Percentiles rank a stretch among this genome's conserved stretches.
These are phyloP conservation scores for Termitomyces sp. DNA, from an alignment of 768 basidiomycete species.

Conservation along the genomic window DNA sequence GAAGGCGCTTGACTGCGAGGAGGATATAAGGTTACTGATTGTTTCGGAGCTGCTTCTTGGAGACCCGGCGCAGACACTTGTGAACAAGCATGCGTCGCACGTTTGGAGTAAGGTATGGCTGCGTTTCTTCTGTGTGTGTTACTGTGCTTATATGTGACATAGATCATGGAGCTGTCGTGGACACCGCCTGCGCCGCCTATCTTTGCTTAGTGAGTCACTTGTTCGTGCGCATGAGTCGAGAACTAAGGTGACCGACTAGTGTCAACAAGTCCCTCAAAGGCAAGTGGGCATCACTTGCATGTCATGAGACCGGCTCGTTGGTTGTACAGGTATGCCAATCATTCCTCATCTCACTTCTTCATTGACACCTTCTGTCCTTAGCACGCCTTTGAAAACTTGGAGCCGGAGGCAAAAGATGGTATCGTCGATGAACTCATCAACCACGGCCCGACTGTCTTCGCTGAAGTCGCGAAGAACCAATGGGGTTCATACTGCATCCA, in stretches of 20 bases:
- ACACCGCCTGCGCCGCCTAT: slow-evolving; percentile 84
- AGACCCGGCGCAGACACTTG: slow-evolving; percentile 80
- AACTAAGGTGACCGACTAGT: slow-evolving; percentile 29
- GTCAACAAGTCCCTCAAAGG: slow-evolving; percentile 86
- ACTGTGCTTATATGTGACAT: not conserved
- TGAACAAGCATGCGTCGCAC: slow-evolving; percentile 88
- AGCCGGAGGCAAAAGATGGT: slow-evolving; percentile 68
- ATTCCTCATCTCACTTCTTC: not conserved
- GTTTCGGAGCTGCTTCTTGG: slow-evolving; percentile 81
- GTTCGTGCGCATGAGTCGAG: not conserved
- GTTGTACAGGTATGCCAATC: slow-evolving; percentile 64
- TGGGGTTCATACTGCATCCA: slow-evolving; percentile 89
- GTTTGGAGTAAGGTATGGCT: slow-evolving; percentile 80
- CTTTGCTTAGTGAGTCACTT: slow-evolving; percentile 65
- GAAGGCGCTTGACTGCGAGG: slow-evolving; percentile 87
- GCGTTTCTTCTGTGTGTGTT: no score
- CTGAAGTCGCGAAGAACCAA: slow-evolving; percentile 79
- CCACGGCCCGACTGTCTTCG: slow-evolving; percentile 60
- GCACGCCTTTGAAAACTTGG: no score
- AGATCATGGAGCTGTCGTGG: slow-evolving; percentile 92
- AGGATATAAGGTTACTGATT: slow-evolving; percentile 77
- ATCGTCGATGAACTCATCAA: slow-evolving; percentile 82
- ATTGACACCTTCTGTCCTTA: not conserved
- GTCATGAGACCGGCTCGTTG: slow-evolving; percentile 86
- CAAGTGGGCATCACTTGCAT: slow-evolving; percentile 85